A percentile compares a stretch with the other conserved stretches of the same genome.
phyloP scores from a whole-genome alignment of 768 basidiomycete species.

The Leucocoprinus birnbaumii region DNA sequence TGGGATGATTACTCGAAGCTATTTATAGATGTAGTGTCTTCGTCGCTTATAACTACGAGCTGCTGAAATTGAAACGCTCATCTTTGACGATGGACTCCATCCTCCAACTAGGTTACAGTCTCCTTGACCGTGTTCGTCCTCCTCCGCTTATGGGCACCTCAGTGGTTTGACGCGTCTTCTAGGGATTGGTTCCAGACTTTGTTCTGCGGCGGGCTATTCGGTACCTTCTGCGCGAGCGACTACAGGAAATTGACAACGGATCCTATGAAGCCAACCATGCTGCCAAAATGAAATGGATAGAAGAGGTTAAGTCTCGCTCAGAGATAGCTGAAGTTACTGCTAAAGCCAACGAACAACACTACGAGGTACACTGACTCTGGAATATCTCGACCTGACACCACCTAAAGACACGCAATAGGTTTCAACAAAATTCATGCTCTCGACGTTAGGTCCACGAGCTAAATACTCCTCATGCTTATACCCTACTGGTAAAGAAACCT shows the following conservation, averaged over 20 bases:
- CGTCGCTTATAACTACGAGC: neutral
- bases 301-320: conserved; percentile 43
- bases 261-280: conserved; percentile 59
- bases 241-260: conserved; percentile 60
- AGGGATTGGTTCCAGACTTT: conserved; percentile 66
- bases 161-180: neutral
- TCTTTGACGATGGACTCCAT: conserved; percentile 18
- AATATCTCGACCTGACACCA: neutral
- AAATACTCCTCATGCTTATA: conserved; percentile 71
- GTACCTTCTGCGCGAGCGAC: conserved; percentile 45
- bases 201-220: conserved; percentile 33
- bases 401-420: conserved; percentile 34
- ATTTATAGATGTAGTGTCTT: no score
- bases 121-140: conserved; percentile 21
- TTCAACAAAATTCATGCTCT: conserved; percentile 58
- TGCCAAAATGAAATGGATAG: conserved; percentile 67
- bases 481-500: conserved; percentile 53
- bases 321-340: conserved; percentile 61
- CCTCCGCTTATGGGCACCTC: neutral
- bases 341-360: conserved; percentile 76
- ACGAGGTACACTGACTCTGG: conserved; percentile 63
- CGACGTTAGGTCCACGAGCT: conserved; percentile 60
- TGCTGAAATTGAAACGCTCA: neutral
- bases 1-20: no score
- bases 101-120: conserved; percentile 34